Evolutionary conservation across 495 filamentous ascomycete species (phyloP).

Genomic region (Symbiotaphrina buchneri): DNA sequence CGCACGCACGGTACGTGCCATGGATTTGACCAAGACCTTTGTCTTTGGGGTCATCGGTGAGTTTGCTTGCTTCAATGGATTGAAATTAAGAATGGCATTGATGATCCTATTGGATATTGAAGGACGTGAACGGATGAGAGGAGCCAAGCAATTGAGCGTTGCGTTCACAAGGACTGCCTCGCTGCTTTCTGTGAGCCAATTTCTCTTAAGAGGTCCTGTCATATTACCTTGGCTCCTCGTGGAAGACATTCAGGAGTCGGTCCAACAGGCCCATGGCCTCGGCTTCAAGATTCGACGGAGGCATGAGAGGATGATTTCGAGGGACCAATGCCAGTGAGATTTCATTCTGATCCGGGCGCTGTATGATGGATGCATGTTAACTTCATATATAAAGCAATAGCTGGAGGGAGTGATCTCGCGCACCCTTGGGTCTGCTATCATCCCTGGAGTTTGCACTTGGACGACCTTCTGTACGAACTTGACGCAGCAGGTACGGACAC

Average conservation of each 20-base stretch:
- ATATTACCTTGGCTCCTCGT: slow-evolving; percentile 59
- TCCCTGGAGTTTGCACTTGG: slow-evolving; percentile 68
- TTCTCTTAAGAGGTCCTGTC: slow-evolving; percentile 2
- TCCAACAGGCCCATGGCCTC: slow-evolving; percentile 80
- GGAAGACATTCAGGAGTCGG: slow-evolving; percentile 64
- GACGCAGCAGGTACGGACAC: slow-evolving; percentile 79
- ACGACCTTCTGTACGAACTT: slow-evolving; percentile 92
- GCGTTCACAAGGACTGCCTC: slow-evolving; percentile 81
- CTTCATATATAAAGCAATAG: not conserved
- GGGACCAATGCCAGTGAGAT: slow-evolving; percentile 73
- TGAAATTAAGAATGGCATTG: slow-evolving; percentile 70
- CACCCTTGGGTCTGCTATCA: slow-evolving; percentile 71
- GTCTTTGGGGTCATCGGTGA: slow-evolving; percentile 54
- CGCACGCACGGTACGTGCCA: slow-evolving; percentile 76
- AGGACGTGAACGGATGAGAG: slow-evolving; percentile 58
- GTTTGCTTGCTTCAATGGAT: slow-evolving; percentile 58
- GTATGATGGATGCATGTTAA: slow-evolving; percentile 4
- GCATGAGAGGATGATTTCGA: slow-evolving; percentile 52
- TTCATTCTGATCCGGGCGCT: slow-evolving; percentile 72
- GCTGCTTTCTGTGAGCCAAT: slow-evolving; percentile 18
- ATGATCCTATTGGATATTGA: slow-evolving; percentile 68
- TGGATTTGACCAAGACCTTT: slow-evolving; percentile 68
- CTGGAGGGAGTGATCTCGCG: slow-evolving; percentile 9
- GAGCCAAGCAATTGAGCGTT: slow-evolving; percentile 67
- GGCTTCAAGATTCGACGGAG: slow-evolving; percentile 63